These are phyloP conservation scores for Mycothermus thermophilus DNA, from an alignment of 495 filamentous ascomycete genomes.

Conservation along the genomic window DNA sequence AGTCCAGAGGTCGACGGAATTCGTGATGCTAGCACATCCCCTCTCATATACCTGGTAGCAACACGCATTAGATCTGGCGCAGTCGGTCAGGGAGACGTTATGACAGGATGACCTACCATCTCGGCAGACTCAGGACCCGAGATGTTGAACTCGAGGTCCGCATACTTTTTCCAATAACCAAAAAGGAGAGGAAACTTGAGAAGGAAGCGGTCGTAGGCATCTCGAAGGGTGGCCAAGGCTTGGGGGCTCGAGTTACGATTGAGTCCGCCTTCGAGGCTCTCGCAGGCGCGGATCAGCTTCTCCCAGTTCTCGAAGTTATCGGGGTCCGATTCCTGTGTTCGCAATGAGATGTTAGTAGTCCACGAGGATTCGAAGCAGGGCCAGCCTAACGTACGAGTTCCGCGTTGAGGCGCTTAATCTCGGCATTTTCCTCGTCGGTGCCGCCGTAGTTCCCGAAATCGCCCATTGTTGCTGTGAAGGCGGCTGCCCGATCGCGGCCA, in stretches of 20 bases:
- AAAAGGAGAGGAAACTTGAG: conserved; percentile 93
- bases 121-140: conserved; percentile 94
- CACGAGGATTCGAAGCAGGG: background rate
- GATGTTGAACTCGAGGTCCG: conserved; percentile 91
- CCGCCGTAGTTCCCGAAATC: conserved; percentile 50
- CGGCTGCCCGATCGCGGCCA: too few species aligned
- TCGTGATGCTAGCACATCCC: conserved; percentile 82
- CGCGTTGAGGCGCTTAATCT: conserved; percentile 62
- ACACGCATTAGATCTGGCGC: conserved; percentile 14
- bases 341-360: conserved; percentile 3
- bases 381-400: conserved; percentile 56
- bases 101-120: conserved; percentile 49
- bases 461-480: conserved; percentile 27
- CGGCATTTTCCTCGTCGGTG: conserved; percentile 72
- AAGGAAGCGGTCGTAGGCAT: conserved; percentile 82
- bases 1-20: conserved; percentile 90
- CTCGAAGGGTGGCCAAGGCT: conserved; percentile 71
- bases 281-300: conserved; percentile 69
- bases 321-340: conserved; percentile 49
- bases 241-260: conserved; percentile 94
- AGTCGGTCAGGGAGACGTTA: background rate
- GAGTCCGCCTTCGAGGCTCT: conserved; percentile 79
- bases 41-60: conserved; percentile 71
- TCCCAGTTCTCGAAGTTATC: conserved; percentile 96
- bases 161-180: conserved; percentile 99